Base-by-base conservation (phyloP, 2,329 filamentous ascomycete species). In the Paramyrothecium sp. region DNA sequence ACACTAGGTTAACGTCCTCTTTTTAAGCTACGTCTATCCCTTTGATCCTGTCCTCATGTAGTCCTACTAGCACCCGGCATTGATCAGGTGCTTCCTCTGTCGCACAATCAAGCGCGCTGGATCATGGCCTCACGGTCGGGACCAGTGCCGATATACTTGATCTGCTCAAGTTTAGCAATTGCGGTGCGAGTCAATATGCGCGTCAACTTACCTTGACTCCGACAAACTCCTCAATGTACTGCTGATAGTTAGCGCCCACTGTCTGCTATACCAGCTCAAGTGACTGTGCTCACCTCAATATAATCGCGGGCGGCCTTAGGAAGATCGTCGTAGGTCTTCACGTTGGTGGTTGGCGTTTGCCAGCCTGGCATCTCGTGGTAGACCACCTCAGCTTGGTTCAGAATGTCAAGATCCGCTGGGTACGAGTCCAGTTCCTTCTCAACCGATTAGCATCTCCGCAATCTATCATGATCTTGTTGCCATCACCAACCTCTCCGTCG, bases 311-410 rank as follows among this genome's bases (percentile, higher is more conserved):
- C 88, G 66, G 87, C 78, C 66, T 77, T 74, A 7, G 89, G 89
- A 47, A 92, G 75, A 33, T 88, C 84, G 48, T 83, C 79, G 67
- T 79, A 92, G 59, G 75, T 80, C 70, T 81, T 85, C 54, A 79
- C 76, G 51, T 81, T 79, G 7, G 84, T 85, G 0, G 86, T 92
- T 38, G 82, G 76, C 67, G 78, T 79, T 67, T 89, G 80, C 89
- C 89, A 92, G 51, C 89, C 89, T 19, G 83, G 80, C 58, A 92
- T 72, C 54, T 86, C 88, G 65, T 86, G 79, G 73, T 92, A 92
- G 41, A 85, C 79, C 19, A 90, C 85, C 66, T 89, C 82, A 55
- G 85, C 80, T 54, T 78, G 76, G 26, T 82, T 81, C 17, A 91
- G 77, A 38, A 81, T 70, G 47, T 78, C 74, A 17, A 86, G 78